Conservation (phyloP, 2,329 filamentous ascomycete species). For the Fusarium ambrosium region DNA sequence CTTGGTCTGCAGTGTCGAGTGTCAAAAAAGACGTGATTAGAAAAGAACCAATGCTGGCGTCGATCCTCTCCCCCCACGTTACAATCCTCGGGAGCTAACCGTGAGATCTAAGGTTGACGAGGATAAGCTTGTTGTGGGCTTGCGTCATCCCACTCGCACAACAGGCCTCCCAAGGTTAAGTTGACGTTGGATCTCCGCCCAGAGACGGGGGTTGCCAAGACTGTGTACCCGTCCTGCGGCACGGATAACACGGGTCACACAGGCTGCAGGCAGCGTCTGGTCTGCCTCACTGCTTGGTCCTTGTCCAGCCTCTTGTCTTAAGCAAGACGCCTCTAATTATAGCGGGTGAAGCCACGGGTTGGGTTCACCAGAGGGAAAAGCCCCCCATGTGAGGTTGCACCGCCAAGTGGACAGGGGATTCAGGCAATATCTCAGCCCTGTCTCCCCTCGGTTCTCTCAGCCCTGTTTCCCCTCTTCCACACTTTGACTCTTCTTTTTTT, state of each 20-base stretch:
- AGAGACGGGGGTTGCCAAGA: background rate
- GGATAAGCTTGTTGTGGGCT: background rate
- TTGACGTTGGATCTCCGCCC: background rate
- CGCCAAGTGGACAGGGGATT: background rate
- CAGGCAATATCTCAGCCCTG: slow-evolving; percentile 9
- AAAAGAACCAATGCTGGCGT: background rate
- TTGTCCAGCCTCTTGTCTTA: background rate
- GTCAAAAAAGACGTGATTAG: background rate
- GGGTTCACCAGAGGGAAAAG: background rate
- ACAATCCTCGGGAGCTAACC: background rate
- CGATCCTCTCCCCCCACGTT: background rate
- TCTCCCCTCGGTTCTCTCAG: background rate
- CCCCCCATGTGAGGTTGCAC: background rate
- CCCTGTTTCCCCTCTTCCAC: background rate
- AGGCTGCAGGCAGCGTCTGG: background rate
- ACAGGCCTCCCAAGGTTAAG: background rate
- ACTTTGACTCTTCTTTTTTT: background rate
- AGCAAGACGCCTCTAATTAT: background rate
- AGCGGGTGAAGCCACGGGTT: background rate
- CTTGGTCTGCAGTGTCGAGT: background rate
- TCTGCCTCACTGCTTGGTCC: background rate
- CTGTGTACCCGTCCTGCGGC: background rate
- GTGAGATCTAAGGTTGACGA: background rate
- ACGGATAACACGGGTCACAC: background rate
- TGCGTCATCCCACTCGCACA: background rate